phyloP scores from a whole-genome alignment of 1,139 yeast genomes.

The Torulaspora pretoriensis region DNA sequence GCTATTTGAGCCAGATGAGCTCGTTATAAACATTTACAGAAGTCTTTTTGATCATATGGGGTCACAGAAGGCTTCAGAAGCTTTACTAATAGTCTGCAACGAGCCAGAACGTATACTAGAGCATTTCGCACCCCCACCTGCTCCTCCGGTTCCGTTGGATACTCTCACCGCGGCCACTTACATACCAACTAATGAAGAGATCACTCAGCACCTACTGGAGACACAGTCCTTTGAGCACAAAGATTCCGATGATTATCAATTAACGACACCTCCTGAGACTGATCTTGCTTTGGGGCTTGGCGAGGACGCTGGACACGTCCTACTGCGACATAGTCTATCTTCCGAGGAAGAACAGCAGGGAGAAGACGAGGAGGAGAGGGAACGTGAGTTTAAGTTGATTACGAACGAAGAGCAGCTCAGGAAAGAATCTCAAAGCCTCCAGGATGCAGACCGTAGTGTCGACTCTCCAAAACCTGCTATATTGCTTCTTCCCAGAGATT shows the following conservation, averaged over 20 bases:
- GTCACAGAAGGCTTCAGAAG: constrained; percentile 26
- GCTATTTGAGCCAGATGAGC: constrained; percentile 31
- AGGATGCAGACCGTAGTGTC: constrained; percentile 16
- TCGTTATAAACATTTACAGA: constrained; percentile 25
- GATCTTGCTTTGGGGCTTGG: constrained; percentile 3
- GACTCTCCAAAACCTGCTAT: constrained; percentile 30
- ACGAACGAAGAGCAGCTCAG: constrained; percentile 27
- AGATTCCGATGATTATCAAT: constrained; percentile 4
- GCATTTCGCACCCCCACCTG: not conserved
- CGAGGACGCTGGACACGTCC: constrained; percentile 5
- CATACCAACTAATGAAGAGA: constrained; percentile 15
- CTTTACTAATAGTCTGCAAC: constrained; percentile 27
- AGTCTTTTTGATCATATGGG: constrained; percentile 28
- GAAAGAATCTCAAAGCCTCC: constrained; percentile 19
- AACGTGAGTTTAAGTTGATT: constrained; percentile 21
- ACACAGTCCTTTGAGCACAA: constrained; percentile 4
- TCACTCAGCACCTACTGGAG: constrained; percentile 13
- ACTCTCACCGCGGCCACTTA: constrained; percentile 9
- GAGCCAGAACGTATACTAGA: constrained; percentile 8
- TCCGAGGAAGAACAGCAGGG: constrained; percentile 7
- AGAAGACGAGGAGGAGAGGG: constrained; percentile 11
- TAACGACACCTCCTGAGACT: constrained; percentile 9
- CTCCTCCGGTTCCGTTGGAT: constrained; percentile 6
- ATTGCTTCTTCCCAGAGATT: constrained; percentile 30
- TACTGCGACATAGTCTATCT: constrained; percentile 4